These are phyloP conservation scores for Remersonia thermophila DNA, from an alignment of 2,329 filamentous ascomycete genomes.

Conservation along the genomic window DNA sequence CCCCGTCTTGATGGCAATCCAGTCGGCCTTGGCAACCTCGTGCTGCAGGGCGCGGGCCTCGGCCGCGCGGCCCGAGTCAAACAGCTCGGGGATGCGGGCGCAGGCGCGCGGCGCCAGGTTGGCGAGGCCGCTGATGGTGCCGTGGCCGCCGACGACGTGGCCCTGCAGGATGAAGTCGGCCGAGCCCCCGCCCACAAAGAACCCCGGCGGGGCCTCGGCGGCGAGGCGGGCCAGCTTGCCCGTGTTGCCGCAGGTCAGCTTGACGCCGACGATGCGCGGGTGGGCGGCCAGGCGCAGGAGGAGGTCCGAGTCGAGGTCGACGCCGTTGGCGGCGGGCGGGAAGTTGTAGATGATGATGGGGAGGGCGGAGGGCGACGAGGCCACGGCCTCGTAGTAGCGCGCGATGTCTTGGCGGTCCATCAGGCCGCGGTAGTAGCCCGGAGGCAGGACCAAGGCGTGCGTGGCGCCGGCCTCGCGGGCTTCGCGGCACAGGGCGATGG, in stretches of 20 bases:
- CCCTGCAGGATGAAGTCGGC: constrained; percentile 65
- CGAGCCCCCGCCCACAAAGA: constrained; percentile 60
- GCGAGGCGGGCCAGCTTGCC: constrained; percentile 43
- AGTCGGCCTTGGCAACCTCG: constrained; percentile 32
- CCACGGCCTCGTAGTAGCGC: constrained; percentile 48
- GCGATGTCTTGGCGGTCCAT: constrained; percentile 42
- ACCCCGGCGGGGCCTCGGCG: constrained; percentile 32
- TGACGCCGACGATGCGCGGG: constrained; percentile 42
- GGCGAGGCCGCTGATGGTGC: constrained; percentile 58
- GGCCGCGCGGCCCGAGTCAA: constrained; percentile 40
- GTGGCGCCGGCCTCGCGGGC: constrained; percentile 51
- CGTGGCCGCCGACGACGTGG: constrained; percentile 55
- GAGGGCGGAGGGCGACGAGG: constrained; percentile 31
- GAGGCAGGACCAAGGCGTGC: constrained; percentile 54
- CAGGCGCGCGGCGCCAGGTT: constrained; percentile 55
- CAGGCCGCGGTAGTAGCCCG: constrained; percentile 52
- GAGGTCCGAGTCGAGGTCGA: constrained; percentile 39
- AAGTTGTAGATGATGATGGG: constrained; percentile 45
- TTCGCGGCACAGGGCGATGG: constrained; percentile 51
- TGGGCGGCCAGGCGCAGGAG: constrained; percentile 35
- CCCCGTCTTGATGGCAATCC: constrained; percentile 36
- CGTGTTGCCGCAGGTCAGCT: constrained; percentile 44
- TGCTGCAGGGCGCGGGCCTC: constrained; percentile 49
- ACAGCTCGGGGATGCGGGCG: constrained; percentile 48
- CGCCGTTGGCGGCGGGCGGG: constrained; percentile 37